Base-by-base conservation (phyloP, 2,329 filamentous ascomycete species). In the Colletotrichum liaoningense region DNA sequence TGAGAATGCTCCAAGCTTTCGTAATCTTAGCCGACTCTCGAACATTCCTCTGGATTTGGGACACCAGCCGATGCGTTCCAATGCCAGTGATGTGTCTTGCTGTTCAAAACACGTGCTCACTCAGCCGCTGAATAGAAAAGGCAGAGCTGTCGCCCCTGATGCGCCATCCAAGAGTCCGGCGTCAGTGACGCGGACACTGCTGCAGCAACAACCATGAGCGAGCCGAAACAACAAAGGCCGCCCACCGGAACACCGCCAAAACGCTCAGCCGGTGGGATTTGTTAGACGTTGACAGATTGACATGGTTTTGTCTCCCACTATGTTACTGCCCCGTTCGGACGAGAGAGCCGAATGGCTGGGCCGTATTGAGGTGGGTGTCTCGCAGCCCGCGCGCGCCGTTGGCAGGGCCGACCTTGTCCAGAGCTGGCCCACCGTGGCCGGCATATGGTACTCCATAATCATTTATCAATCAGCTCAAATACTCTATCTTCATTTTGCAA, bases 321-420 rank as follows among this genome's bases (percentile, higher is more conserved):
- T 59, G 55, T 49, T 38, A 5, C 12, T 42, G 16, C 55, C 46
- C 46, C 4, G 42, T 69, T 64, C 30, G 33, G 70, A 49, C 19
- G 33, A 52, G 7, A 11, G 35, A 3, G 64, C 64, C 26, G 46
- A 28, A n/a, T 35, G 8, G 63, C 24, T 14, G 42, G 11, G 16
- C n/a, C n/a, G 46, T 54, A 63, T 60, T 0, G 16, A 24, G 19
- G 26, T 19, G n/a, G 57, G 30, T 46, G 66, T 28, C 22, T 69
- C 70, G 66, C 30, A 26, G n/a, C 66, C 69, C 69, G 69, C 69
- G 69, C 58, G 65, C 57, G 35, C 58, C 64, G 69, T 22, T 49
- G 28, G 9, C 65, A 69, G n/a, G 54, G 59, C 54, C 57, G 42
- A 22, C 33, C 66, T 46, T 58, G 33, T 24, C 22, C 49, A 38